phyloP scores from a whole-genome alignment of 169 alveolate species.

The Plasmodium coatneyi region DNA sequence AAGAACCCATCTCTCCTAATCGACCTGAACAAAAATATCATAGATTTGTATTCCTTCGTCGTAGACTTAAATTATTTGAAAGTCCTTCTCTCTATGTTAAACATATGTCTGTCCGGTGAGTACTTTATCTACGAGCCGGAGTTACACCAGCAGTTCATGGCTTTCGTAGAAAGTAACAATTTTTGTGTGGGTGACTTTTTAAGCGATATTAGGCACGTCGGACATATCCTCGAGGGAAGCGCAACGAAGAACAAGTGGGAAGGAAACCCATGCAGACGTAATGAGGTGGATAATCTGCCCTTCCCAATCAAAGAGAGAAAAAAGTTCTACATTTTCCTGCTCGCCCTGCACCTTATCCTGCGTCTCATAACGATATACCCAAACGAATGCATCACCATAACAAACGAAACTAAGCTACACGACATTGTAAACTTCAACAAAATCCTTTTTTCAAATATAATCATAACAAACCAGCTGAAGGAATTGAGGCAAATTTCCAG shows the following conservation, averaged over 20 bases:
- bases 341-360: slow-evolving; percentile 9
- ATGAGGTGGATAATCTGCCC: background rate
- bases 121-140: slow-evolving; percentile 38
- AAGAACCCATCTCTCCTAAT: slow-evolving; percentile 29
- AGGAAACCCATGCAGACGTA: background rate
- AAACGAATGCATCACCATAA: slow-evolving; percentile 27
- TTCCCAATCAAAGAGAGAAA: background rate
- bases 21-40: slow-evolving; percentile 14
- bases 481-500: background rate
- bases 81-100: slow-evolving; percentile 28
- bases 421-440: slow-evolving; percentile 21
- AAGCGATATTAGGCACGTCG: background rate
- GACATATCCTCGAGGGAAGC: background rate
- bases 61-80: slow-evolving; percentile 25
- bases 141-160: slow-evolving; percentile 13
- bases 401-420: slow-evolving; percentile 22
- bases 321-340: slow-evolving; percentile 20
- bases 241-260: background rate
- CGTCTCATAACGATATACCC: slow-evolving; percentile 45
- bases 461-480: slow-evolving; percentile 28
- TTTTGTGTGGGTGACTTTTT: slow-evolving; percentile 13
- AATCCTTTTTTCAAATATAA: slow-evolving; percentile 25
- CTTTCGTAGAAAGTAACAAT: slow-evolving; percentile 23
- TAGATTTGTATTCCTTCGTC: slow-evolving; percentile 27
- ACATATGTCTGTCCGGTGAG: slow-evolving; percentile 49